Conservation (phyloP, 345 rosid genomes). For the Anastatica hierochuntica region DNA sequence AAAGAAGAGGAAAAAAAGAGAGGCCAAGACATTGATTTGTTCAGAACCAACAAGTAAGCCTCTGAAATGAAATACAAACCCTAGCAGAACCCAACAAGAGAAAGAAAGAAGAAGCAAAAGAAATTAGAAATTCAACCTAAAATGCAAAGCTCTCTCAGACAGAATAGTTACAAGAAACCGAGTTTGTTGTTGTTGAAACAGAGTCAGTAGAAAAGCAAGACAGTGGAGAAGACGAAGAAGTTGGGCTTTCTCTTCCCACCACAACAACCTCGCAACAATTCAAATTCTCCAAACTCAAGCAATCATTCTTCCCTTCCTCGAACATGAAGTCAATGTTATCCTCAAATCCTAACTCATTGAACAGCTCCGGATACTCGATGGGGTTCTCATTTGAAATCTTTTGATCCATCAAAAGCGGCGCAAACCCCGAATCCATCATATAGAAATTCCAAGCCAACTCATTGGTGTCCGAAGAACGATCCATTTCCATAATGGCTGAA, state of each 20-base stretch:
- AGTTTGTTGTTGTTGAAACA: slow-evolving; percentile 31
- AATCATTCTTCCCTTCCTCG: slow-evolving; percentile 25
- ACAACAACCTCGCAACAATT: slow-evolving; percentile 25
- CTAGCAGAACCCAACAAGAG: slow-evolving; percentile 5
- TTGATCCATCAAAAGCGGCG: slow-evolving; percentile 26
- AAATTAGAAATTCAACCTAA: slow-evolving; percentile 6
- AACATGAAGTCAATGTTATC: slow-evolving; percentile 74
- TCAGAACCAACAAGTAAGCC: slow-evolving; percentile 21
- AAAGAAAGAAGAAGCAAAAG: slow-evolving; percentile 3
- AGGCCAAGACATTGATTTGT: slow-evolving; percentile 17
- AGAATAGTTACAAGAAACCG: slow-evolving; percentile 45
- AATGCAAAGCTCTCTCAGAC: slow-evolving; percentile 28
- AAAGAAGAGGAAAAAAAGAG: no score
- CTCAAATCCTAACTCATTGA: slow-evolving; percentile 50
- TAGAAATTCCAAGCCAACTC: slow-evolving; percentile 56
- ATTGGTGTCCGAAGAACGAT: slow-evolving; percentile 19
- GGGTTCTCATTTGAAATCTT: slow-evolving; percentile 25
- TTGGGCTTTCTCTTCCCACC: slow-evolving; percentile 27
- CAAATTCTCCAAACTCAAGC: slow-evolving; percentile 12
- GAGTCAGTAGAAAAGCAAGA: slow-evolving; percentile 26
- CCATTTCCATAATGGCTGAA: slow-evolving; percentile 25
- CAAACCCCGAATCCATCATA: slow-evolving; percentile 45
- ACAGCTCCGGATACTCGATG: slow-evolving; percentile 47
- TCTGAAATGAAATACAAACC: slow-evolving; percentile 15
- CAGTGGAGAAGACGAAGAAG: slow-evolving; percentile 26